phyloP scores from a whole-genome alignment of 305 asterid genomes.

The Coffea humblotiana region DNA sequence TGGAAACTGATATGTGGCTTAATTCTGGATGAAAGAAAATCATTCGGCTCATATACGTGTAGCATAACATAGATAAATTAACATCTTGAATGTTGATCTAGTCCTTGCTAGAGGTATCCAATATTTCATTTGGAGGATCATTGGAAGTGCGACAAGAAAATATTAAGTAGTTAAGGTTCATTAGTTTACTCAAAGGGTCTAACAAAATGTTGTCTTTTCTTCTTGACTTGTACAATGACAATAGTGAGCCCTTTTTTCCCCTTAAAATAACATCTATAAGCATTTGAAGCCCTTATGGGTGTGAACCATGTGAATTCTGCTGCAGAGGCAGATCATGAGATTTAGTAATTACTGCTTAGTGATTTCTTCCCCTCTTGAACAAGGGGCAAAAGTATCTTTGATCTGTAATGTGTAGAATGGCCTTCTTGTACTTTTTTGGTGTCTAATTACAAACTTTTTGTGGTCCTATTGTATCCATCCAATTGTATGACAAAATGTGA shows the following conservation, averaged over 20 bases:
- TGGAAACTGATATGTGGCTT: neutral
- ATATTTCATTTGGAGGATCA: neutral
- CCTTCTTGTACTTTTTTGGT: neutral
- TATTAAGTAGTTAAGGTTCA: neutral
- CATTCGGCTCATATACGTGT: neutral
- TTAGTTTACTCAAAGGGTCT: neutral
- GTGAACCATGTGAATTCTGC: neutral
- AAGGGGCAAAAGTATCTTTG: neutral
- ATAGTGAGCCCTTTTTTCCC: neutral
- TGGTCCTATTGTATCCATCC: neutral
- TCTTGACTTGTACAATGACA: neutral
- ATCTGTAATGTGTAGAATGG: neutral
- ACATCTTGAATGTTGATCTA: neutral
- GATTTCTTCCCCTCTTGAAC: neutral
- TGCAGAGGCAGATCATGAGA: neutral
- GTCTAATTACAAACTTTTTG: slow-evolving; percentile 1
- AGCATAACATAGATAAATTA: neutral
- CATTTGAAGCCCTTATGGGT: neutral
- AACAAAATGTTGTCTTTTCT: neutral
- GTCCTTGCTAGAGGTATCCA: neutral
- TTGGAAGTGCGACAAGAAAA: neutral
- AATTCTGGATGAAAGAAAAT: neutral
- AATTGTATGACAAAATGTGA: neutral
- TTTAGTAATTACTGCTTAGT: neutral
- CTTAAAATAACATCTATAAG: neutral